Evolutionary conservation across 2,329 filamentous ascomycete genomes (phyloP), one percentile per base, ranked within the genome.

Genomic region (Colletotrichum camelliae): DNA sequence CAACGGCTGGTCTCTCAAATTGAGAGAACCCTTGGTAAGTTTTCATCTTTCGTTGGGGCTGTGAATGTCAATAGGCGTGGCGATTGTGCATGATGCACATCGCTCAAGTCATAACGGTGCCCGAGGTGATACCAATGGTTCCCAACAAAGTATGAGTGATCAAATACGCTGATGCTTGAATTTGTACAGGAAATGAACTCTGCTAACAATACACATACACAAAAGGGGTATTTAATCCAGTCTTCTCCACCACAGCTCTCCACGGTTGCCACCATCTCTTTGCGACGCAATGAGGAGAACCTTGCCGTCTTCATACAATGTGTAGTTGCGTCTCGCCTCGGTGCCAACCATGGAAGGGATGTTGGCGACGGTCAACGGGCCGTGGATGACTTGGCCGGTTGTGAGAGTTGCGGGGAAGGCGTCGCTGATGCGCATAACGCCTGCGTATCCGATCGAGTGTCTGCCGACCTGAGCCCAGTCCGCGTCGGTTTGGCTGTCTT

Each of bases 391-490:
- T 67, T 80, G 78, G 16, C 81, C 81, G 4, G 78, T 58, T 5
- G 68, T 74, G 0, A 31, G 33, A 7, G 67, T 78, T 15, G 76
- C 77, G 10, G 78, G 78, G 21, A 80, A 76, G 5, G 79, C 78
- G 35, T 80, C 75, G 72, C 76, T 79, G 64, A 83, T 71, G 33
- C 75, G 70, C 18, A 79, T 76, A 15, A 78, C 79, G 18, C 81
- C 81, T 1, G 81, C 77, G 58, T 83, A 83, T 21, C 79, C 70
- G 57, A 80, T 70, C 13, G 77, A 79, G 74, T 81, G 79, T 39
- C 76, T 79, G 43, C 80, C 81, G 29, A 82, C 77, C 18, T 76
- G 71, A 5, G 81, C 80, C 80, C 81, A 82, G 33, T 80, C 79
- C 15, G 77, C 78, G 24, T 82, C 81, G 3, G 80, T 67, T 65